A percentile compares a stretch with the other conserved stretches of the same genome.
These are phyloP conservation scores for Alternaria sp. DNA, from an alignment of 2,329 filamentous ascomycete species.

Conservation along the genomic window DNA sequence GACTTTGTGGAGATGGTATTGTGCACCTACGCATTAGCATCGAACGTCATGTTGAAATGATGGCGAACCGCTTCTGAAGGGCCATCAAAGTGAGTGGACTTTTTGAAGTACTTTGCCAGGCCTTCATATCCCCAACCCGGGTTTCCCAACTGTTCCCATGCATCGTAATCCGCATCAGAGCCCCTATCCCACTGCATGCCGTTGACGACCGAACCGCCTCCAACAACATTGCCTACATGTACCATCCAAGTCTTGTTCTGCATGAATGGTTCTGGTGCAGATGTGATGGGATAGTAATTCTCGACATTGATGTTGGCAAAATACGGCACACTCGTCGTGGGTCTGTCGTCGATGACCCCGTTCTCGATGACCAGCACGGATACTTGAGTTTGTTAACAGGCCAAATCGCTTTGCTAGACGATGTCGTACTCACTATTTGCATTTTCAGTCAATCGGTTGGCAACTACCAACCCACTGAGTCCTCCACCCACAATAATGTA, in stretches of 20 bases:
- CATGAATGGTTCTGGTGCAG: slow-evolving; percentile 28
- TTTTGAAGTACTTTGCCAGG: slow-evolving; percentile 49
- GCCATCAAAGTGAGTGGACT: slow-evolving; percentile 19
- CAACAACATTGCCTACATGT: slow-evolving; percentile 36
- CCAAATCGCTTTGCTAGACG: not conserved
- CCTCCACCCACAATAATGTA: slow-evolving; percentile 35
- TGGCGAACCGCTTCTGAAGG: slow-evolving; percentile 9
- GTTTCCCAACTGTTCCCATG: slow-evolving; percentile 65
- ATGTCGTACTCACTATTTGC: not conserved
- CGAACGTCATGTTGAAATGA: slow-evolving; percentile 22
- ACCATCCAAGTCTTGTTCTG: slow-evolving; percentile 32
- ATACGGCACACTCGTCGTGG: slow-evolving; percentile 16
- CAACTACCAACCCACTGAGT: slow-evolving; percentile 27
- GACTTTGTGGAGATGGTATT: fast-evolving
- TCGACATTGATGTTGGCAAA: slow-evolving; percentile 20
- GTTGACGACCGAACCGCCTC: slow-evolving; percentile 46
- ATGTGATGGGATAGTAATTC: slow-evolving; percentile 22
- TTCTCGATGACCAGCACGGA: slow-evolving; percentile 30
- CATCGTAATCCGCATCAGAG: slow-evolving; percentile 52
- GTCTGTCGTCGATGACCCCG: slow-evolving; percentile 19
- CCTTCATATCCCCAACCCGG: slow-evolving; percentile 64
- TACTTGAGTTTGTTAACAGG: slow-evolving; percentile 5
- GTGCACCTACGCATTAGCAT: slow-evolving; percentile 7
- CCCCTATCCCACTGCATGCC: slow-evolving; percentile 46
- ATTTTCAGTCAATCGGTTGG: slow-evolving; percentile 26